A percentile compares a stretch with the other conserved stretches of the same genome.
Conservation (phyloP, 345 rosid genomes). For the Barbarea vulgaris region DNA sequence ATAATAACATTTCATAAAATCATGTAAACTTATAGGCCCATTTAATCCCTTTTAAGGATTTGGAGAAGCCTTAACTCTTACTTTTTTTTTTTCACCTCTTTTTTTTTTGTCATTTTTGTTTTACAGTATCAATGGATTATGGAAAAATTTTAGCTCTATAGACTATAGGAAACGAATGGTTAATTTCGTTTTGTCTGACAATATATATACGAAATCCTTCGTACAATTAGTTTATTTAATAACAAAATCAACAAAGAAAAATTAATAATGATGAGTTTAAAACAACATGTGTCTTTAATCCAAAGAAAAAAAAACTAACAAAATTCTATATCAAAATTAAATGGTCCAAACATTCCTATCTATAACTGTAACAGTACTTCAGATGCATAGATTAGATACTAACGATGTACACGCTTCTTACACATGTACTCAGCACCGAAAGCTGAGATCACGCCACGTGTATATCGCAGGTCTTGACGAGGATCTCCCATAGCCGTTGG, state of each 20-base stretch:
- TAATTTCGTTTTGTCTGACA: neutral
- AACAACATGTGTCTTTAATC: constrained; percentile 15
- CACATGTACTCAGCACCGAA: constrained; percentile 10
- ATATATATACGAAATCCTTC: neutral
- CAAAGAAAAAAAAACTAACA: neutral
- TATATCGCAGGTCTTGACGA: constrained; percentile 40
- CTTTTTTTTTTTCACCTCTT: neutral
- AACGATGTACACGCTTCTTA: constrained; percentile 27
- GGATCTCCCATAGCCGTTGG: constrained; percentile 75
- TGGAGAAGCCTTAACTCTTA: neutral
- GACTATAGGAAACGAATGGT: too few relatives aligned
- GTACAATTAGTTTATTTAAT: neutral
- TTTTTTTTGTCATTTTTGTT: neutral
- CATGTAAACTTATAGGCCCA: constrained; percentile 6
- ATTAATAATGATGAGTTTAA: neutral
- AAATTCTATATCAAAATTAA: constrained; percentile 16
- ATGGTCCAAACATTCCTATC: constrained; percentile 22
- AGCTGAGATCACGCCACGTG: constrained; percentile 29
- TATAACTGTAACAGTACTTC: neutral
- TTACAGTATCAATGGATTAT: neutral
- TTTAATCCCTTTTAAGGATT: neutral
- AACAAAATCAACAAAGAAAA: neutral
- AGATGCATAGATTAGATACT: neutral
- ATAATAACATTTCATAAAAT: neutral
- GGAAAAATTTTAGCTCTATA: neutral